A percentile compares a stretch with the other conserved stretches of the same genome.
Evolutionary conservation across 2,329 filamentous ascomycete species (phyloP).

Genomic region (Thielaviopsis punctulata): DNA sequence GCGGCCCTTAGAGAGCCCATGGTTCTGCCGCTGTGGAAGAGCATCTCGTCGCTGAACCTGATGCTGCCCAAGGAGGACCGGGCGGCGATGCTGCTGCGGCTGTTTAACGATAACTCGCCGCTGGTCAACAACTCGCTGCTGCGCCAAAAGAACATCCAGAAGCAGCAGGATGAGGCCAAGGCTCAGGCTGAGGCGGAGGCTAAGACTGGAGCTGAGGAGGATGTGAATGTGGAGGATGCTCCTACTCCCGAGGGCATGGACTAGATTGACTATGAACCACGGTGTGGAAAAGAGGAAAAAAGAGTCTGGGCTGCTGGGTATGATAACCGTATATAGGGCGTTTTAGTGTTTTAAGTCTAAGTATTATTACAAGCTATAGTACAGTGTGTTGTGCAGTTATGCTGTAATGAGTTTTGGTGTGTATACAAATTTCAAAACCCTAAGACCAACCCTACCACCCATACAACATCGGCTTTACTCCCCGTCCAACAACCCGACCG

Average conservation of each 20-base stretch:
- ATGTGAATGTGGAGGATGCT: constrained; percentile 22
- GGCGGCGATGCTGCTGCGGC: constrained; percentile 72
- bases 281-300: not conserved
- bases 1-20: constrained; percentile 53
- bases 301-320: not conserved
- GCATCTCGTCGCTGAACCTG: constrained; percentile 76
- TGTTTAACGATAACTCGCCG: constrained; percentile 80
- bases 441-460: too few relatives aligned
- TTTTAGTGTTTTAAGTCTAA: constrained; percentile 1
- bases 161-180: constrained; percentile 19
- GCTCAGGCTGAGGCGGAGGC: constrained; percentile 17
- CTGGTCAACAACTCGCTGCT: constrained; percentile 53
- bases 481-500: constrained; percentile 47
- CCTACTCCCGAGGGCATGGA: constrained; percentile 20
- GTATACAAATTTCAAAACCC: not conserved
- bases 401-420: too few relatives aligned
- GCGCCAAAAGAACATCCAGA: constrained; percentile 26
- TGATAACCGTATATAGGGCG: constrained; percentile 1
- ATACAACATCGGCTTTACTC: too few relatives aligned
- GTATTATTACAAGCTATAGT: constrained; percentile 1
- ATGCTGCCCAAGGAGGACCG: constrained; percentile 98
- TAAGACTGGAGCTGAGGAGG: constrained; percentile 16
- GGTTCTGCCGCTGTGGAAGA: constrained; percentile 87
- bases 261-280: not conserved
- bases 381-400: not conserved